Conservation (phyloP, 2,329 filamentous ascomycete genomes). For the Neoascochyta sp. region DNA sequence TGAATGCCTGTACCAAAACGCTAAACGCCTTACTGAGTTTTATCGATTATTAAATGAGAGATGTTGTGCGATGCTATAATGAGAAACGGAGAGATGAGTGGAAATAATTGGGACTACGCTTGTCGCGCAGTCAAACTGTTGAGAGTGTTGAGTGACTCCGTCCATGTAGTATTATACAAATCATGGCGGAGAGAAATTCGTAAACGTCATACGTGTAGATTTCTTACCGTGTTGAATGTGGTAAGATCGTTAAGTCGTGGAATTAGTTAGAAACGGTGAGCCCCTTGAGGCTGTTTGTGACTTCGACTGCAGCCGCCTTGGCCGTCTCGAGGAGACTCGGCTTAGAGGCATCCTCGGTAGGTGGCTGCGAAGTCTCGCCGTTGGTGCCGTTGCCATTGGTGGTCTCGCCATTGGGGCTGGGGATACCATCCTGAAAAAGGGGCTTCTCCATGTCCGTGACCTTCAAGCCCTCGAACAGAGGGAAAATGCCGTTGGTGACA, state of each 20-base stretch:
- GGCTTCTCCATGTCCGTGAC: conserved; percentile 61
- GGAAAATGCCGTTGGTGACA: conserved; percentile 73
- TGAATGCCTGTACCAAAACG: conserved; percentile 5
- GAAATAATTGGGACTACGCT: too few species aligned
- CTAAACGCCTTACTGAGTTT: too few species aligned
- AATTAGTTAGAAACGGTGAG: conserved; percentile 25
- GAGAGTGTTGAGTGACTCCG: conserved; percentile 12
- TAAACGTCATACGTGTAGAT: conserved; percentile 13
- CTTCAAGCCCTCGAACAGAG: conserved; percentile 74
- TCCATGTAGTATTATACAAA: too few species aligned
- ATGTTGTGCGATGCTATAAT: too few species aligned
- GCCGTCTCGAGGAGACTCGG: conserved; percentile 21
- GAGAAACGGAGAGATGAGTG: conserved; percentile 3
- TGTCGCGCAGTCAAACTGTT: too few species aligned
- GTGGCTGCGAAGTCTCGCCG: conserved; percentile 11
- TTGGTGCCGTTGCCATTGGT: conserved; percentile 15
- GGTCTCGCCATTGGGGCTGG: conserved; percentile 4
- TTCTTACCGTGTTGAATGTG: conserved; percentile 36
- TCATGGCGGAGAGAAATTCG: too few species aligned
- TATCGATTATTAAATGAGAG: too few species aligned
- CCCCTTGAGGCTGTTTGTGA: conserved; percentile 30
- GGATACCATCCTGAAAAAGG: conserved; percentile 20
- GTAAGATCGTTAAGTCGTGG: conserved; percentile 17
- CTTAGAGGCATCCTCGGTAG: conserved; percentile 14
- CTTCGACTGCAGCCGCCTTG: conserved; percentile 27